Conservation (phyloP, 768 basidiomycete species). For the Antrodiella citrinella region DNA sequence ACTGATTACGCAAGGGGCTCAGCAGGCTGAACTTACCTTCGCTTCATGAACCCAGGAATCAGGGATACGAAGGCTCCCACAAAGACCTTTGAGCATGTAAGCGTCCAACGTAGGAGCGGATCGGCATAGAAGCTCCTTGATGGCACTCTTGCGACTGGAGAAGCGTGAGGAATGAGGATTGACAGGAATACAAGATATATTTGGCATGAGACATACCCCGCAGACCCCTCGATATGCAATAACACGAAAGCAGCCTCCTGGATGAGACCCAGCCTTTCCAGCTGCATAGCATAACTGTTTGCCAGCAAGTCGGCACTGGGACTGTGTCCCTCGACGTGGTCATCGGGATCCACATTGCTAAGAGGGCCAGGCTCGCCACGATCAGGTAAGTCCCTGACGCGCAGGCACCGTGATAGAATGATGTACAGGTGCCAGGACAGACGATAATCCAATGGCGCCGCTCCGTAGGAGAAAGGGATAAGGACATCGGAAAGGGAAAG, state of each 20-base stretch:
- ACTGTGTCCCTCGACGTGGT: constrained; percentile 64
- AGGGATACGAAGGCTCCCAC: constrained; percentile 76
- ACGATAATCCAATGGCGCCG: constrained; percentile 73
- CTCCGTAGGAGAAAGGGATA: constrained; percentile 62
- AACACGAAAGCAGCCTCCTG: constrained; percentile 86
- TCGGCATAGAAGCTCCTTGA: constrained; percentile 73
- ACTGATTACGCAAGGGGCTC: not conserved
- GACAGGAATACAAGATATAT: constrained; percentile 1
- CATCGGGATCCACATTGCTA: constrained; percentile 16
- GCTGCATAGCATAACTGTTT: constrained; percentile 76
- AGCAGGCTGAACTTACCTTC: constrained; percentile 47
- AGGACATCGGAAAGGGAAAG: constrained; percentile 64
- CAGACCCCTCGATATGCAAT: constrained; percentile 75
- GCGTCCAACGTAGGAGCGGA: constrained; percentile 60
- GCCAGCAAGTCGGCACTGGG: constrained; percentile 78
- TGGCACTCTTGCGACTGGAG: constrained; percentile 68
- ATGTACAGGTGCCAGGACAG: constrained; percentile 92
- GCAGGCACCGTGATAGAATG: constrained; percentile 75
- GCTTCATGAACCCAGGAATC: constrained; percentile 85
- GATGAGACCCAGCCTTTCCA: constrained; percentile 75
- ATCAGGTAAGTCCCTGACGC: constrained; percentile 84
- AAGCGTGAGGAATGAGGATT: not conserved
- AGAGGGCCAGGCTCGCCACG: constrained; percentile 36
- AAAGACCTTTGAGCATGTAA: constrained; percentile 63
- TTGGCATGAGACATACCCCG: constrained; percentile 56